Evolutionary conservation across 2,329 filamentous ascomycete species (phyloP).

Genomic region (Neonectria coccinea): DNA sequence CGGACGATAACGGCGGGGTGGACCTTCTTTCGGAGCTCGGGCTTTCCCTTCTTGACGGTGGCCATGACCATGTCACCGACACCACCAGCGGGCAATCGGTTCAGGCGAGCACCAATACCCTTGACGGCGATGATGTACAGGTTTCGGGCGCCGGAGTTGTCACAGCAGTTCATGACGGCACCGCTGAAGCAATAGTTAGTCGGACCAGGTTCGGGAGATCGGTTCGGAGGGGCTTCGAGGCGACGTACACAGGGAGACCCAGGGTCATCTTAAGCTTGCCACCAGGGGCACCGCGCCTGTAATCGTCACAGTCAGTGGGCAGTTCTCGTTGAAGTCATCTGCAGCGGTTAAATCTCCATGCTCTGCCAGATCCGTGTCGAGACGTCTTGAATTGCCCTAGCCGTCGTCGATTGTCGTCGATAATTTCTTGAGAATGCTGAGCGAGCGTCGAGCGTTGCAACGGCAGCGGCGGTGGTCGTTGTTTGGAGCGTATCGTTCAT

Average conservation of each 20-base stretch:
- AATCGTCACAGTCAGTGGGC: slow-evolving; percentile 51
- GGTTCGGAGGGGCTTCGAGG: slow-evolving; percentile 19
- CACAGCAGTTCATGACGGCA: slow-evolving; percentile 99
- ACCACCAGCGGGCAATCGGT: slow-evolving; percentile 96
- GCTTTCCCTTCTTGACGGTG: slow-evolving; percentile 99
- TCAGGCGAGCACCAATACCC: slow-evolving; percentile 96
- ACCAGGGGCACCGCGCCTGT: slow-evolving; percentile 89
- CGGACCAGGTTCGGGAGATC: slow-evolving; percentile 26
- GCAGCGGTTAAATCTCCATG: slow-evolving; percentile 24
- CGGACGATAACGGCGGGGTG: slow-evolving; percentile 99
- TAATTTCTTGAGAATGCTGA: neutral
- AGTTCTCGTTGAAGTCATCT: slow-evolving; percentile 18
- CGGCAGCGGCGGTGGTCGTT: neutral
- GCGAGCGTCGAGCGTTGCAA: neutral
- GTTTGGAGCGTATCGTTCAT: slow-evolving; percentile 9
- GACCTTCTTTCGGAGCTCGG: slow-evolving; percentile 99
- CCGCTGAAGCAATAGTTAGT: slow-evolving; percentile 70
- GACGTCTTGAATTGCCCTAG: slow-evolving; percentile 9
- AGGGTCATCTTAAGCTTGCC: slow-evolving; percentile 99
- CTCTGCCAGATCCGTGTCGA: slow-evolving; percentile 36
- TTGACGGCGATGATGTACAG: slow-evolving; percentile 99
- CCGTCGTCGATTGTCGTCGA: slow-evolving; percentile 5
- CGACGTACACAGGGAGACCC: slow-evolving; percentile 97
- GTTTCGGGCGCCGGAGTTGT: slow-evolving; percentile 99
- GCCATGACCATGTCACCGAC: slow-evolving; percentile 99